phyloP scores from a whole-genome alignment of 2,329 filamentous ascomycete genomes.

The Diaporthe citriasiana region DNA sequence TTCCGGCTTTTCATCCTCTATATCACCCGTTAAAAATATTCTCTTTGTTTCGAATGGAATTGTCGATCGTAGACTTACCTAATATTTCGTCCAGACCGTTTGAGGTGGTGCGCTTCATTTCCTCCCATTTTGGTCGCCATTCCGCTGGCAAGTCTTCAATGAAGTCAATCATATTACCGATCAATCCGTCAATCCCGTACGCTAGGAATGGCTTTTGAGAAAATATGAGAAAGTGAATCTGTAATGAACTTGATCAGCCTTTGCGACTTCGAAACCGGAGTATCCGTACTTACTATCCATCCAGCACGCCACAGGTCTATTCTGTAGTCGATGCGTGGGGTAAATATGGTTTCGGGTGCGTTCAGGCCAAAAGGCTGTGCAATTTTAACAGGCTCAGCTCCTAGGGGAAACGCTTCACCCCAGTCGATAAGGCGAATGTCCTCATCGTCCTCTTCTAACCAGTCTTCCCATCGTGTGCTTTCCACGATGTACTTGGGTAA shows the following conservation, averaged over 20 bases:
- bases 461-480: background rate
- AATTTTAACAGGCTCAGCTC: background rate
- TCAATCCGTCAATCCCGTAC: background rate
- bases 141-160: background rate
- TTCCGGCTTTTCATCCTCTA: background rate
- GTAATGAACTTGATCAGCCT: background rate
- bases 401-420: background rate
- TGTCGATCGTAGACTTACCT: background rate
- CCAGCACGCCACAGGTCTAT: conserved; percentile 8
- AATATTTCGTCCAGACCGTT: background rate
- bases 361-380: conserved; percentile 1
- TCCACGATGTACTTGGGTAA: background rate
- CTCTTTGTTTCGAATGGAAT: too few relatives aligned
- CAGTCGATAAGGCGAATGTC: conserved; percentile 7
- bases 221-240: background rate
- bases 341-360: background rate
- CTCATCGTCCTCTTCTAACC: background rate
- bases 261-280: too few relatives aligned
- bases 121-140: conserved; percentile 2
- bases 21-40: background rate
- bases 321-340: background rate
- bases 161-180: background rate
- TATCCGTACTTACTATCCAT: background rate
- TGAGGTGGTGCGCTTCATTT: background rate
- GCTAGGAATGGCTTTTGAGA: background rate